Evolutionary conservation across 352 stramenopile genomes (phyloP).

Genomic region (Bremia lactucae): DNA sequence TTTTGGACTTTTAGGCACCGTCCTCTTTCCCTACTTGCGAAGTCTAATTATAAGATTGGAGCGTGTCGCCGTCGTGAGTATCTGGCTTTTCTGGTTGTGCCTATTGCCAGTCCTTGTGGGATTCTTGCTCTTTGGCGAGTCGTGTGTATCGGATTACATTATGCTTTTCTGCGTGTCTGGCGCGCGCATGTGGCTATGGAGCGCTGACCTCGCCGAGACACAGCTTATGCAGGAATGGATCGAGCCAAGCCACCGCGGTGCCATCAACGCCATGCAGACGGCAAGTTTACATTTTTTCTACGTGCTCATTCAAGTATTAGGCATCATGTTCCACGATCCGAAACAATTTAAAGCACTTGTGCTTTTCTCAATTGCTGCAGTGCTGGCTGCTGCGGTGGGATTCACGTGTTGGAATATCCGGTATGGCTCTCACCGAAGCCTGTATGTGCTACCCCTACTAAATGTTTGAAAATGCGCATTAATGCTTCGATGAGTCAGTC

Average conservation of each 20-base stretch:
- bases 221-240: conserved; percentile 72
- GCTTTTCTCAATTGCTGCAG: conserved; percentile 35
- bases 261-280: conserved; percentile 58
- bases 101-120: conserved; percentile 29
- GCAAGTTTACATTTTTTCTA: conserved; percentile 57
- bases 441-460: conserved; percentile 13
- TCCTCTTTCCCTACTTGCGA: conserved; percentile 31
- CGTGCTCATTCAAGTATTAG: conserved; percentile 43
- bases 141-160: conserved; percentile 36
- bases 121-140: conserved; percentile 40
- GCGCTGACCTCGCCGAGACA: conserved; percentile 42
- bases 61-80: conserved; percentile 33
- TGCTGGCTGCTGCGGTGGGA: conserved; percentile 36
- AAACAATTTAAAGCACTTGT: conserved; percentile 46
- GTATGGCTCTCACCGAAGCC: conserved; percentile 24
- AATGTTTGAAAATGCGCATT: neutral
- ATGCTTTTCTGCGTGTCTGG: conserved; percentile 40
- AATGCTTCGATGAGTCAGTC: too few species aligned
- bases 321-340: conserved; percentile 43
- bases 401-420: conserved; percentile 40
- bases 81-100: conserved; percentile 58
- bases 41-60: conserved; percentile 26
- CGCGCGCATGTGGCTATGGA: conserved; percentile 46
- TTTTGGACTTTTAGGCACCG: conserved; percentile 36
- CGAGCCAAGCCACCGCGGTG: conserved; percentile 27